Base-by-base conservation (phyloP, 257 asterid species). In the Rauvolfia tetraphylla region DNA sequence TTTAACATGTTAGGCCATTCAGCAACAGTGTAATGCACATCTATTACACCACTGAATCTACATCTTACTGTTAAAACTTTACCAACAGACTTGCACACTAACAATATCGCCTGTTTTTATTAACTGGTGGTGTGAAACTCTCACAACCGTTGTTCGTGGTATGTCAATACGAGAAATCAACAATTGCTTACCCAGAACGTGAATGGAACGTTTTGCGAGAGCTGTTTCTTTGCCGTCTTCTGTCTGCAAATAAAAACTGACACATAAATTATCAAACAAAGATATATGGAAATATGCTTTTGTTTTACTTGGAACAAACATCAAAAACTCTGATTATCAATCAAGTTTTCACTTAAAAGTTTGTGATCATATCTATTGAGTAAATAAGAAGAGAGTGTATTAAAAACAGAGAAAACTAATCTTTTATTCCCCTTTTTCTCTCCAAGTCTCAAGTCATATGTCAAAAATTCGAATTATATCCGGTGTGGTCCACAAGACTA, bases 1-100 rank as follows among this genome's bases (percentile, higher is more conserved):
- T 75, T 81, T 75, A 80, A 69, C 93, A 90, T 88, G 84, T 89
- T 87, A 71, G 93, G 88, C 96, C 96, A 90, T 62, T 90, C 93
- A 49, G 85, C 68, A 74, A 79, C 33, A 25, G n/a, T 75, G 84
- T 54, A 88, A 62, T 75, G 74, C 84, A 86, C 88, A 76, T 88
- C 93, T 31, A 79, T 0, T 25, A 51, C 22, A 46, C 41, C 31
- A 1, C 6, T 0, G n/a, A 10, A 0, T 81, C 93, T 85, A 3
- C 0, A 0, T 2, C 0, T 0, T 73, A 17, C 0, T 0, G 0
- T 0, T 65, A 25, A 38, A 70, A 63, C n/a, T 63, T 73, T 38
- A 77, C 93, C 96, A 36, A 85, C 68, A 5, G 82, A 41, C 73
- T 48, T 70, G 86, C 89, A 88, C 22, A 69, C 22, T 2, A 0